Percentiles rank a stretch among this genome's conserved stretches.
Evolutionary conservation across 768 basidiomycete genomes (phyloP).

Genomic region (Gymnopilus junonius): DNA sequence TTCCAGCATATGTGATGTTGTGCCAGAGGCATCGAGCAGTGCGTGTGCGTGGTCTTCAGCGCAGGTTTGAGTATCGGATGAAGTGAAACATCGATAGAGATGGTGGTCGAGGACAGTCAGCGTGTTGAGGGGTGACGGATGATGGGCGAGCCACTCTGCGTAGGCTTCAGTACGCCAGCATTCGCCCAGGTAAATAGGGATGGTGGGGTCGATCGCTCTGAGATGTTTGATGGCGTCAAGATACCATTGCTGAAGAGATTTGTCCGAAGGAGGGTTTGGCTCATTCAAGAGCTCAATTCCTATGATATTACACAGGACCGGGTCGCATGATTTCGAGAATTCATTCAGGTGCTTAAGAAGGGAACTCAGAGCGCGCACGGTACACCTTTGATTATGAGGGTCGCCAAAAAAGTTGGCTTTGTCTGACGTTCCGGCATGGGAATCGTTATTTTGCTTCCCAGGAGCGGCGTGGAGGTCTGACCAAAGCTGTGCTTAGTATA

Average conservation of each 20-base stretch:
- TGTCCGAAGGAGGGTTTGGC: conserved; percentile 54
- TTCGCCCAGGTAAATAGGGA: conserved; percentile 78
- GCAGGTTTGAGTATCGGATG: conserved; percentile 54
- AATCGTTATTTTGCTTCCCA: conserved; percentile 73
- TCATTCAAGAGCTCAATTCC: conserved; percentile 68
- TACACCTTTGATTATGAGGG: conserved; percentile 47
- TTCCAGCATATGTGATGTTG: conserved; percentile 42
- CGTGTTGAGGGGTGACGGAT: conserved; percentile 19
- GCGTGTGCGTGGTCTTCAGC: conserved; percentile 57
- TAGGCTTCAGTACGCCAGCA: conserved; percentile 76
- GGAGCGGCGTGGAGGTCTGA: conserved; percentile 76
- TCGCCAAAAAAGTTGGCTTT: conserved; percentile 53
- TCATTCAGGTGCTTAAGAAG: conserved; percentile 37
- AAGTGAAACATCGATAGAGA: conserved; percentile 81
- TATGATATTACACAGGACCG: conserved; percentile 52
- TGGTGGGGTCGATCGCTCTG: conserved; percentile 49
- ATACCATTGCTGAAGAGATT: conserved; percentile 67
- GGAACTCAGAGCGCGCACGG: conserved; percentile 50
- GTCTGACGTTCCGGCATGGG: conserved; percentile 67
- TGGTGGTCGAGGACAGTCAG: conserved; percentile 80
- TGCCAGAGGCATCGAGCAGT: conserved; percentile 44
- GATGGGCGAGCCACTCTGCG: conserved; percentile 50
- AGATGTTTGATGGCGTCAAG: conserved; percentile 54
- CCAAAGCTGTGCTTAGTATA: background rate
- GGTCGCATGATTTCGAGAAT: conserved; percentile 33